Percentiles rank a stretch among this genome's conserved stretches.
Conservation (phyloP, 2,329 filamentous ascomycete species). For the Elsinoe batatas region DNA sequence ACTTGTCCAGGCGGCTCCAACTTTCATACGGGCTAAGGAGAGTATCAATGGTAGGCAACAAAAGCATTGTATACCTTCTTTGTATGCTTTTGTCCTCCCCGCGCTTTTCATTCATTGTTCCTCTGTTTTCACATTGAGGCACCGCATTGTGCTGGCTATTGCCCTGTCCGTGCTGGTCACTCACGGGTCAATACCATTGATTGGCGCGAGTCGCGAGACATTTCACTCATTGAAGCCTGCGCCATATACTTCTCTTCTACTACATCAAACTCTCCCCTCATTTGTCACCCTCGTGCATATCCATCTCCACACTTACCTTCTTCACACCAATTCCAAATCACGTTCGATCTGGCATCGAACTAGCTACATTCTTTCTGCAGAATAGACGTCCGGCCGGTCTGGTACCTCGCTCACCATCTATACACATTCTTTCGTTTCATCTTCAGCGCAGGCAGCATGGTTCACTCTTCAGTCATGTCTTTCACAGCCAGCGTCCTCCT, state of each 20-base stretch:
- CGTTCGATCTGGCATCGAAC: neutral
- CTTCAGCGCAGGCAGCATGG: neutral
- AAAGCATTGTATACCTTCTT: neutral
- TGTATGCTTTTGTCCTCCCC: neutral
- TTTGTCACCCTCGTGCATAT: constrained; percentile 2
- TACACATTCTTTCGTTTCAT: neutral
- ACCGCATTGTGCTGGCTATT: constrained; percentile 1
- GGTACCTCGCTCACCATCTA: neutral
- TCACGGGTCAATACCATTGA: constrained; percentile 5
- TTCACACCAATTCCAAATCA: neutral
- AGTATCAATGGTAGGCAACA: constrained; percentile 8
- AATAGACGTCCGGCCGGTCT: neutral
- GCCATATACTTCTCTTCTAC: neutral
- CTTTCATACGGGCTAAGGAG: neutral
- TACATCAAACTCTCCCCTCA: neutral
- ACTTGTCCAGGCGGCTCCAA: neutral
- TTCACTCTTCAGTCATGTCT: neutral
- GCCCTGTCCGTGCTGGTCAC: constrained; percentile 9
- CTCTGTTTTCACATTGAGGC: neutral
- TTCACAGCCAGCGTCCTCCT: neutral
- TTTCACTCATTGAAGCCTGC: neutral
- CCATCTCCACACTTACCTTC: neutral
- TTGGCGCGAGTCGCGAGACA: neutral
- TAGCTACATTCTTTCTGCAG: neutral
- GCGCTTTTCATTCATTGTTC: neutral